phyloP scores from a whole-genome alignment of 805 yeast species.

The Suhomyces sp. region DNA sequence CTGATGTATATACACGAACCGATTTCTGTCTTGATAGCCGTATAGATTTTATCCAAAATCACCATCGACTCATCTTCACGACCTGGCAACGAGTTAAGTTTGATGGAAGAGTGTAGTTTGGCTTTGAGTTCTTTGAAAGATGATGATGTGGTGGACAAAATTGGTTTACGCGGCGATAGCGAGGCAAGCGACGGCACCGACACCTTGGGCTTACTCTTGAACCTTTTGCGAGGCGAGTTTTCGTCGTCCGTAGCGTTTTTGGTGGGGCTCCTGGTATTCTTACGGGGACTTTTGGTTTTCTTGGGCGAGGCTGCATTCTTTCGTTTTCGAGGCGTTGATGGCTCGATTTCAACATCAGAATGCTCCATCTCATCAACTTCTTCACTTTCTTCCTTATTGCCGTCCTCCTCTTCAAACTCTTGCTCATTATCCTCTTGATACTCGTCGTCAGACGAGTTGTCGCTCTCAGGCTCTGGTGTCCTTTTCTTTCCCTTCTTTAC shows the following conservation, averaged over 20 bases:
- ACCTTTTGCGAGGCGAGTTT: conserved; percentile 20
- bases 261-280: neutral
- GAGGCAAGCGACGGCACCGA: conserved; percentile 18
- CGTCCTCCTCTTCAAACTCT: conserved; percentile 1
- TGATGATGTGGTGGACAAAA: conserved; percentile 5
- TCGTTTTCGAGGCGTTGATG: conserved; percentile 8
- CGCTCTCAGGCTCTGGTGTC: neutral
- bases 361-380: conserved; percentile 14
- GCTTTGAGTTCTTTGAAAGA: conserved; percentile 39
- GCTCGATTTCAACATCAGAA: neutral
- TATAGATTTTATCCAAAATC: conserved; percentile 64
- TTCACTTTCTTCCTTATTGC: conserved; percentile 17
- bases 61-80: conserved; percentile 79
- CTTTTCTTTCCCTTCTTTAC: neutral
- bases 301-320: conserved; percentile 24
- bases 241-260: conserved; percentile 1
- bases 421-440: neutral
- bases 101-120: conserved; percentile 43
- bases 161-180: conserved; percentile 14
- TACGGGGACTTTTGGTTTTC: conserved; percentile 14
- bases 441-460: neutral
- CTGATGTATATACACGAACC: conserved; percentile 89
- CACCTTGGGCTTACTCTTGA: conserved; percentile 22
- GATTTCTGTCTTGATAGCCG: conserved; percentile 62
- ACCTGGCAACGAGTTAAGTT: conserved; percentile 65